phyloP scores from a whole-genome alignment of 2,329 filamentous ascomycete genomes.

The Balansia obtecta region DNA sequence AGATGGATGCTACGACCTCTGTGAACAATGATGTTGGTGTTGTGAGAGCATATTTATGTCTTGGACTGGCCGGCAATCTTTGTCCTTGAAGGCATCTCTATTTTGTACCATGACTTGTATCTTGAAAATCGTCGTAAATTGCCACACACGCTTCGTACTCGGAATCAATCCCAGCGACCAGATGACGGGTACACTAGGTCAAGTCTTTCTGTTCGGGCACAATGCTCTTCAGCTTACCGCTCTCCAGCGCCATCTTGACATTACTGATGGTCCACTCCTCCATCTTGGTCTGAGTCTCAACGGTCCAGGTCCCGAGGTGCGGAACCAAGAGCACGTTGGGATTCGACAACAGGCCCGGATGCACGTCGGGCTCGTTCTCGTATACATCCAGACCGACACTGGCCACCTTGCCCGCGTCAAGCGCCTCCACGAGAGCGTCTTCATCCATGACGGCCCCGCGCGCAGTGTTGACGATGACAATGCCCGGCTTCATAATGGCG shows the following conservation, averaged over 20 bases:
- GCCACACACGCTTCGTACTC: neutral
- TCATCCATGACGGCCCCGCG: slow-evolving; percentile 76
- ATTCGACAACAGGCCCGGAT: slow-evolving; percentile 59
- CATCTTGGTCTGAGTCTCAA: slow-evolving; percentile 54
- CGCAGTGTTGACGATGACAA: slow-evolving; percentile 72
- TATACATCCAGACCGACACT: slow-evolving; percentile 70
- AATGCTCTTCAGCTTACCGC: slow-evolving; percentile 50
- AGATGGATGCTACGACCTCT: neutral
- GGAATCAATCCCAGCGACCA: neutral
- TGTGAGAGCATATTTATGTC: too few species aligned
- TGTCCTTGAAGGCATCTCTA: too few species aligned
- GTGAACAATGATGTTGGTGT: too few species aligned
- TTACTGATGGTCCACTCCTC: slow-evolving; percentile 67
- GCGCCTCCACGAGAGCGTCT: slow-evolving; percentile 60
- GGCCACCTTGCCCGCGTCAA: slow-evolving; percentile 56
- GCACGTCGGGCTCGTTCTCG: slow-evolving; percentile 67
- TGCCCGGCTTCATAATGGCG: slow-evolving; percentile 62
- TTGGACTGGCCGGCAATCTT: too few species aligned
- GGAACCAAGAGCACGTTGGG: slow-evolving; percentile 63
- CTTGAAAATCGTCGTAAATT: neutral
- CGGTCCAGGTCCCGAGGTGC: slow-evolving; percentile 77
- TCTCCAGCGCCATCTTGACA: slow-evolving; percentile 47
- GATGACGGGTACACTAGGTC: slow-evolving; percentile 5
- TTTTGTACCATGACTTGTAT: too few species aligned
- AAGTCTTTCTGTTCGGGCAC: slow-evolving; percentile 55